phyloP scores from a whole-genome alignment of 176 grass and related monocot genomes.

The Aegilops longissima region DNA sequence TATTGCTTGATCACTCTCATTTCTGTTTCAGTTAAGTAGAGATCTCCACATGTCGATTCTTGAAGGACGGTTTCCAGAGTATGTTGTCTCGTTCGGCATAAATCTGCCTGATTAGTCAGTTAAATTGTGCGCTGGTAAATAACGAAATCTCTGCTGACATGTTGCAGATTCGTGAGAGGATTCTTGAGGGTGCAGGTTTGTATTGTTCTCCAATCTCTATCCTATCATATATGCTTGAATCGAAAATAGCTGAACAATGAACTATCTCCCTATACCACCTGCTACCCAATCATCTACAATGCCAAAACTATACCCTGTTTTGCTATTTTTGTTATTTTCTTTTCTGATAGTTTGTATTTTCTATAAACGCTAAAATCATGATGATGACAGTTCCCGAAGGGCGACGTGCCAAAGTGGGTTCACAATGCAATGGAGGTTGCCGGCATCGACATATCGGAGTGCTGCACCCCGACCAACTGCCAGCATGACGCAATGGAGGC shows the following conservation, averaged over 20 bases:
- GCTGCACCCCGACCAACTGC: conserved; percentile 50
- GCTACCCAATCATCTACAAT: not conserved
- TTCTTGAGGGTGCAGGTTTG: conserved; percentile 84
- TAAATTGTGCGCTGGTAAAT: conserved; percentile 4
- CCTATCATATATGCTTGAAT: not conserved
- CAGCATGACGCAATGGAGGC: conserved; percentile 77
- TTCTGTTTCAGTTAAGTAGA: conserved; percentile 67
- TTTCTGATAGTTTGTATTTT: not conserved
- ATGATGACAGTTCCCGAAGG: conserved; percentile 74
- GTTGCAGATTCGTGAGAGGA: conserved; percentile 69
- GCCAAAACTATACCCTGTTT: not conserved
- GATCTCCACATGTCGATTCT: conserved; percentile 91
- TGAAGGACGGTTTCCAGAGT: conserved; percentile 85
- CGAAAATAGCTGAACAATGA: not conserved
- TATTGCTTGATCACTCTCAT: conserved; percentile 13
- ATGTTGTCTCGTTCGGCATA: conserved; percentile 23
- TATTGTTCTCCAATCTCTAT: not conserved
- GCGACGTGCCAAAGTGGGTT: conserved; percentile 86
- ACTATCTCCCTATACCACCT: not conserved
- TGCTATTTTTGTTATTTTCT: not conserved
- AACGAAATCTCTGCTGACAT: not conserved
- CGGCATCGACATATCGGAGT: conserved; percentile 82
- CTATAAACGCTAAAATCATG: not conserved
- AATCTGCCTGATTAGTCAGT: not conserved
- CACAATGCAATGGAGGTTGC: conserved; percentile 94